Evolutionary conservation across 1,284 basidiomycete species (phyloP).

Genomic region (Puccinia hordei): DNA sequence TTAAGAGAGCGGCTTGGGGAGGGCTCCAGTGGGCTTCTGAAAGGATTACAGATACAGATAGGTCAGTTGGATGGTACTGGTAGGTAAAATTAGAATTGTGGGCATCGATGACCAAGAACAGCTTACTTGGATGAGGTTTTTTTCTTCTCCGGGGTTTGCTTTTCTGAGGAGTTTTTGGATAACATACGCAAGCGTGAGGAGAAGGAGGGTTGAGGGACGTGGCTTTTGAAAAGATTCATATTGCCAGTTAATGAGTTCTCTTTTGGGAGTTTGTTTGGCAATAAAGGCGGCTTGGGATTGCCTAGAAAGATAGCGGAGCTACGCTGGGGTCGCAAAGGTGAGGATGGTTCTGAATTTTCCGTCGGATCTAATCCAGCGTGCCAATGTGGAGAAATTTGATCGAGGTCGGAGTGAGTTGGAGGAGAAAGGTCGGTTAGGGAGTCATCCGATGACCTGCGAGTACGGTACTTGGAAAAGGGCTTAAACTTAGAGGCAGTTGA

Average conservation of each 20-base stretch:
- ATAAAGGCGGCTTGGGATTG: neutral
- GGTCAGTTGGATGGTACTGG: neutral
- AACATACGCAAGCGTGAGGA: constrained; percentile 22
- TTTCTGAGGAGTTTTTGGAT: constrained; percentile 12
- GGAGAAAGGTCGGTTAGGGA: constrained; percentile 46
- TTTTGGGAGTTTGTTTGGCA: neutral
- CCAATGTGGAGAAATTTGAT: constrained; percentile 4
- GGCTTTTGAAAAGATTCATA: constrained; percentile 20
- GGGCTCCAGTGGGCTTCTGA: neutral
- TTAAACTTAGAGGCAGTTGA: constrained; percentile 33
- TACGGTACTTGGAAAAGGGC: constrained; percentile 29
- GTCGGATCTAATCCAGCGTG: neutral
- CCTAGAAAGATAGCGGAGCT: constrained; percentile 19
- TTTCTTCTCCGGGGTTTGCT: neutral
- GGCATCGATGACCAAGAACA: neutral
- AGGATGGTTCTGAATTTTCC: neutral
- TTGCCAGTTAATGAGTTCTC: neutral
- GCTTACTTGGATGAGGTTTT: constrained; percentile 13
- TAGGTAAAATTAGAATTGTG: neutral
- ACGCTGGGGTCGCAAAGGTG: neutral
- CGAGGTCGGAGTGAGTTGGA: constrained; percentile 39
- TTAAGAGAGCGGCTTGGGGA: neutral
- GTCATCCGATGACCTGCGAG: constrained; percentile 34
- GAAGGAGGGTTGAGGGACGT: neutral
- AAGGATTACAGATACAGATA: neutral